A percentile compares a stretch with the other conserved stretches of the same genome.
These are phyloP conservation scores for Exophiala calicioides DNA, from an alignment of 2,329 filamentous ascomycete species.

Conservation along the genomic window DNA sequence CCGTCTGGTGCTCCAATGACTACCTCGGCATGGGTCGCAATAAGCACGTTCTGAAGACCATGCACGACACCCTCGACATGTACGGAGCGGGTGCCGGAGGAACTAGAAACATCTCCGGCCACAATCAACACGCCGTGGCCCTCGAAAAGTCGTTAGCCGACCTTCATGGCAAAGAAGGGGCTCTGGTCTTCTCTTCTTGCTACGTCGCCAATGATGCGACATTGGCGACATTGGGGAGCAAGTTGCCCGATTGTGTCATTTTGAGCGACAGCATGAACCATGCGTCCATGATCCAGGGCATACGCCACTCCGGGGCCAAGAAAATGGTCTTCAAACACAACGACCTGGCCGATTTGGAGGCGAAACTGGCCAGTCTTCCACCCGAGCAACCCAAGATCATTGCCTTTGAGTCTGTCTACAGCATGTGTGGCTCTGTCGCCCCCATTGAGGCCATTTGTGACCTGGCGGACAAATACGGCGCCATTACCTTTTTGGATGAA, in stretches of 20 bases:
- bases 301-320: constrained; percentile 92
- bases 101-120: constrained; percentile 95
- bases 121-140: constrained; percentile 89
- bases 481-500: constrained; percentile 96
- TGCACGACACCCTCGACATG: constrained; percentile 92
- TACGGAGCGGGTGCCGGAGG: constrained; percentile 95
- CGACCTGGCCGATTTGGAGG: constrained; percentile 87
- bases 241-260: constrained; percentile 94
- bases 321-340: constrained; percentile 99
- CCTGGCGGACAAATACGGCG: constrained; percentile 94
- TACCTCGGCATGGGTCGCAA: constrained; percentile 98
- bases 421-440: constrained; percentile 97
- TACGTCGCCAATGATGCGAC: constrained; percentile 98
- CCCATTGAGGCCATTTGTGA: constrained; percentile 96
- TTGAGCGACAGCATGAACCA: constrained; percentile 97
- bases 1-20: constrained; percentile 99
- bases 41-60: constrained; percentile 77
- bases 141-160: constrained; percentile 81
- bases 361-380: constrained; percentile 85
- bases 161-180: constrained; percentile 86
- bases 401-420: constrained; percentile 97
- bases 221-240: constrained; percentile 92
- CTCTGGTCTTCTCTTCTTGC: constrained; percentile 94
- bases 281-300: constrained; percentile 98
- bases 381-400: constrained; percentile 92